Percentiles rank a stretch among this genome's conserved stretches.
Evolutionary conservation across 805 yeast genomes (phyloP).

Genomic region (Teunomyces pallodes): DNA sequence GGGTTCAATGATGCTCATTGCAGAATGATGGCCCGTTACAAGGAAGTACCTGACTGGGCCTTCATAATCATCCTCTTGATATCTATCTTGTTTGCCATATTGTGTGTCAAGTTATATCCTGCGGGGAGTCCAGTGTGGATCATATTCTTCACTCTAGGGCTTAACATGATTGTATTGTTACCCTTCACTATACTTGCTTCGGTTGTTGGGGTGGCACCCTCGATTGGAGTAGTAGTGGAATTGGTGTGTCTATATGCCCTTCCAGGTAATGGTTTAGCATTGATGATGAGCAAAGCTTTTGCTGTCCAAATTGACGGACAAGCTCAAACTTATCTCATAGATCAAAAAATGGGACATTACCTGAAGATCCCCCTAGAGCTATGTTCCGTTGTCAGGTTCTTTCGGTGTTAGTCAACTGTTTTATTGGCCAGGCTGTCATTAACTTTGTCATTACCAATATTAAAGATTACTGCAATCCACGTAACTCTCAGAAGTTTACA

Average conservation of each 20-base stretch:
- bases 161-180: constrained; percentile 20
- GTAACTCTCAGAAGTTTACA: constrained; percentile 45
- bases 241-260: constrained; percentile 22
- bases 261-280: constrained; percentile 24
- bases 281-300: constrained; percentile 20
- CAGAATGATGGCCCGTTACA: constrained; percentile 30
- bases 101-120: constrained; percentile 9
- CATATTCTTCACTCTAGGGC: constrained; percentile 18
- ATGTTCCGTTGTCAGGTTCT: constrained; percentile 24
- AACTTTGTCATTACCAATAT: constrained; percentile 31
- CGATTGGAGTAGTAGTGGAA: constrained; percentile 17
- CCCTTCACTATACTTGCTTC: constrained; percentile 18
- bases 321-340: constrained; percentile 30
- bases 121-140: constrained; percentile 22
- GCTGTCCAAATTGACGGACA: constrained; percentile 28
- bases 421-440: constrained; percentile 26
- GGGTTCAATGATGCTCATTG: constrained; percentile 25
- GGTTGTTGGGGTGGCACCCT: constrained; percentile 11
- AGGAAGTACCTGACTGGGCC: constrained; percentile 38
- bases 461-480: constrained; percentile 36
- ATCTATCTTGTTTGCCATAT: constrained; percentile 21
- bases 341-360: constrained; percentile 33
- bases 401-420: constrained; percentile 22
- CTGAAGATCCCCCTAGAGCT: constrained; percentile 20
- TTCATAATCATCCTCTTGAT: constrained; percentile 23